Base-by-base conservation (phyloP, 2,329 filamentous ascomycete species). In the Metarhizium album region DNA sequence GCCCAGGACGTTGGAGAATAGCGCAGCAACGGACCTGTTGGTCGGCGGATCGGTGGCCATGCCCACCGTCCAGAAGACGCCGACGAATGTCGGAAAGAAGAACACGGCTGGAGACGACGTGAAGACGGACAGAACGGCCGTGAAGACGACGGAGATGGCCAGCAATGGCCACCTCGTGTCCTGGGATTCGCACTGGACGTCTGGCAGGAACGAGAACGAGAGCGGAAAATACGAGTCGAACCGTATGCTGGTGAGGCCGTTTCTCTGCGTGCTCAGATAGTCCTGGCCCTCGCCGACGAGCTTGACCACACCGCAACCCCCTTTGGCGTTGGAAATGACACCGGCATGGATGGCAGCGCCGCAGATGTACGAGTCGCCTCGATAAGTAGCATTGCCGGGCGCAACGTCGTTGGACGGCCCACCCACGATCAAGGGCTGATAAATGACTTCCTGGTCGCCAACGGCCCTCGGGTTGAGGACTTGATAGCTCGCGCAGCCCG, bases 151-250 rank as follows among this genome's bases (percentile, higher is more conserved):
- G 0, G 90, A 94, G 7, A 97, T 78, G 16, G 80, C 86, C 9
- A 98, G 77, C 3, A 95, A 71, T 2, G 84, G 77, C 93, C 93
- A 98, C 43, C 90, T 78, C 52, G 86, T 78, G 64, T 97, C 93
- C 50, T 76, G 74, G 16, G 88, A 84, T 47, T 81, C 77, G 59
- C 88, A 86, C 14, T 76, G 68, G 6, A 89, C 75, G 31, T 76
- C 76, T 4, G 73, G 67, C 4, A 87, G 69, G 58, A 98, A 97
- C 18, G 80, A 80, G 64, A 88, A 96, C 0, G 90, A 84, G 29
- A 87, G 83, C 1, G 93, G 93, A 60, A 98, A 98, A 57, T 88
- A 89, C 0, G 89, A 91, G 55, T 90, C 80, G 63, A 98, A 98
- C 4, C 69, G 77, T 49, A 87, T 74, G 55, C 89, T 95, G 27